Base-by-base conservation (phyloP, 1,284 basidiomycete species). In the Puccinia horiana region DNA sequence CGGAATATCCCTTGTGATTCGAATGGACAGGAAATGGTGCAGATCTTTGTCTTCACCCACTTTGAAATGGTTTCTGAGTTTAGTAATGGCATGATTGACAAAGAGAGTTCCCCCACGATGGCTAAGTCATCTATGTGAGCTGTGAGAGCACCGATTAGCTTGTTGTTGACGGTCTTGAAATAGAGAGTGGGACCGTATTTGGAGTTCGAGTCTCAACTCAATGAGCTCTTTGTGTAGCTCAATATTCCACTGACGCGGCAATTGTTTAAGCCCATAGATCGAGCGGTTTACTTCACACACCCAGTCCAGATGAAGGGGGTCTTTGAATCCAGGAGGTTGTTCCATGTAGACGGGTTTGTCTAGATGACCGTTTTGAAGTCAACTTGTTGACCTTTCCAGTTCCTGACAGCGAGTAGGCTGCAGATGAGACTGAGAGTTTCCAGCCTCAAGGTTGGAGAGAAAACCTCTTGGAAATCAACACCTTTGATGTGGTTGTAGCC, bases 401-500 rank as follows among this genome's bases (percentile, higher is more conserved):
- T 40, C n/a, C 52, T 54, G 12, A 16, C 26, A 9, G 65, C 76
- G 3, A 78, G 42, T 12, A 83, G 63, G 29, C 79, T 26, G 20
- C 81, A 58, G 8, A 83, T 54, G 12, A 73, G n/a, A 1, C 75
- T 26, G 0, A 83, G 32, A 4, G 83, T 69, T 37, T 56, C 42
- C 12, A 79, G 37, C 1, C 42, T 44, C 0, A 70, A 42, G n/a
- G n/a, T n/a, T n/a, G n/a, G n/a, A n/a, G n/a, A n/a, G n/a, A n/a
- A n/a, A n/a, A n/a, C n/a, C n/a, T 0, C 80, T 78, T 26, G 82
- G 82, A 0, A 74, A 37, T n/a, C 37, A 74, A 84, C 9, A 83
- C 83, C n/a, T 84, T 74, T n/a, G n/a, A n/a, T n/a, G n/a, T n/a
- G n/a, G 44, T 79, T 40, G 67, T 83, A 84, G 67, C 83, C 82